Conservation (phyloP, 306 rosid species). For the Myrica gale region DNA sequence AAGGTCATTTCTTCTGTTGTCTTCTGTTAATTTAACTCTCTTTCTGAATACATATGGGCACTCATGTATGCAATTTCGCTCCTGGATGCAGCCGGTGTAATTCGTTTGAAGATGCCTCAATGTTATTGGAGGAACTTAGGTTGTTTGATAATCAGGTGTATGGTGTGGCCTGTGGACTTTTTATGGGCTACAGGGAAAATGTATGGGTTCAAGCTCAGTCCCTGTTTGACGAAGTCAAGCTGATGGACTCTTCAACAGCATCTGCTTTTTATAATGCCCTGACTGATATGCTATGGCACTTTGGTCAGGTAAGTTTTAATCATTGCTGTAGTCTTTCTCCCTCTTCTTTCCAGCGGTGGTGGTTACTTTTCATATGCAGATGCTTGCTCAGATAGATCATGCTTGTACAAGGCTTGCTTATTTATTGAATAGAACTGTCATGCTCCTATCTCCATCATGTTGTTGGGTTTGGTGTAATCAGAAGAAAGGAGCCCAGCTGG, state of each 20-base stretch:
- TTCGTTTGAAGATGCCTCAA: conserved; percentile 79
- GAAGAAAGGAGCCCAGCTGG: conserved; percentile 89
- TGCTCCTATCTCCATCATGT: background rate
- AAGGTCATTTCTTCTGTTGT: background rate
- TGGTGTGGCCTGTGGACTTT: conserved; percentile 90
- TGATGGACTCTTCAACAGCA: conserved; percentile 83
- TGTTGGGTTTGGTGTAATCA: conserved; percentile 12
- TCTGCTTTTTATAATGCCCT: conserved; percentile 93
- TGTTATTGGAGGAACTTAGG: conserved; percentile 78
- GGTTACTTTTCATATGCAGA: background rate
- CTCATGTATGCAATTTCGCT: conserved; percentile 22
- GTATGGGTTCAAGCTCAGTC: conserved; percentile 71
- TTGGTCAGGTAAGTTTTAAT: conserved; percentile 70
- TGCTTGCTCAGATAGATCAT: background rate
- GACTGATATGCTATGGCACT: conserved; percentile 97
- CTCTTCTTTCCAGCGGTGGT: background rate
- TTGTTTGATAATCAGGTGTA: conserved; percentile 78
- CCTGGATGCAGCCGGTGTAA: conserved; percentile 68
- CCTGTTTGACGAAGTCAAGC: conserved; percentile 79
- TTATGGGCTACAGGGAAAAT: conserved; percentile 68
- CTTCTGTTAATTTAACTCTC: background rate
- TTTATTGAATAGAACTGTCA: background rate
- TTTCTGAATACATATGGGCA: background rate
- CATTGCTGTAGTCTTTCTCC: conserved; percentile 4
- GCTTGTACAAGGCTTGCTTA: background rate